These are phyloP conservation scores for Magnusiomyces suaveolens DNA, from an alignment of 1,139 yeast genomes.

Conservation along the genomic window DNA sequence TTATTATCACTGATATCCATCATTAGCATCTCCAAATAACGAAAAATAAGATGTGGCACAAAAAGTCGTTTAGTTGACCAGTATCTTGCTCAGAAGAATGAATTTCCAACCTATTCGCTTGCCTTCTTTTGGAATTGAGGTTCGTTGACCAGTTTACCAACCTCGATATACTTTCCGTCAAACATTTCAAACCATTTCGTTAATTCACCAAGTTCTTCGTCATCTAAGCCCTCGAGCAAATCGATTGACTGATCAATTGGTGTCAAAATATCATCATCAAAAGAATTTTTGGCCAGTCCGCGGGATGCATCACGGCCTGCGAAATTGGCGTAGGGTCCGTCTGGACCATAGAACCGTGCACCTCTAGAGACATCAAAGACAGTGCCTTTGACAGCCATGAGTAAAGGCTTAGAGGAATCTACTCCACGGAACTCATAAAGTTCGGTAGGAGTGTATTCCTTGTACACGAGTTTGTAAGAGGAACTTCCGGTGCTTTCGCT, in stretches of 20 bases:
- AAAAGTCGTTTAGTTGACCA: neutral
- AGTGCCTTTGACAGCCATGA: constrained; percentile 72
- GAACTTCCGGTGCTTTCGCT: neutral
- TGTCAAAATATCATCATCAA: constrained; percentile 45
- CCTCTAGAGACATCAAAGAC: constrained; percentile 83
- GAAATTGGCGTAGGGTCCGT: constrained; percentile 90
- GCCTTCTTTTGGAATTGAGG: neutral
- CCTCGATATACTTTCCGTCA: constrained; percentile 44
- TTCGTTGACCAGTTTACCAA: constrained; percentile 28
- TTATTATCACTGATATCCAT: no score
- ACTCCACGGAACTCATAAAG: neutral
- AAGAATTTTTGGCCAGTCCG: constrained; percentile 84
- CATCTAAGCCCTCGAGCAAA: constrained; percentile 48
- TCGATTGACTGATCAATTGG: constrained; percentile 53
- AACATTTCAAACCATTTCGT: constrained; percentile 81
- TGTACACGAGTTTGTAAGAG: neutral
- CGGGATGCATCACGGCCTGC: constrained; percentile 96
- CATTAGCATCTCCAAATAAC: no score
- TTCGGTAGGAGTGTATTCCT: neutral
- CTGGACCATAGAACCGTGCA: constrained; percentile 86
- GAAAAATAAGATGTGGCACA: no score
- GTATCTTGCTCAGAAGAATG: neutral
- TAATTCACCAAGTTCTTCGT: constrained; percentile 56
- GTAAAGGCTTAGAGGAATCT: constrained; percentile 35
- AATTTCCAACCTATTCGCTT: no score